Evolutionary conservation across 768 basidiomycete species (phyloP), one percentile per base, ranked within the genome.

Genomic region (Sarcodon aspratus): DNA sequence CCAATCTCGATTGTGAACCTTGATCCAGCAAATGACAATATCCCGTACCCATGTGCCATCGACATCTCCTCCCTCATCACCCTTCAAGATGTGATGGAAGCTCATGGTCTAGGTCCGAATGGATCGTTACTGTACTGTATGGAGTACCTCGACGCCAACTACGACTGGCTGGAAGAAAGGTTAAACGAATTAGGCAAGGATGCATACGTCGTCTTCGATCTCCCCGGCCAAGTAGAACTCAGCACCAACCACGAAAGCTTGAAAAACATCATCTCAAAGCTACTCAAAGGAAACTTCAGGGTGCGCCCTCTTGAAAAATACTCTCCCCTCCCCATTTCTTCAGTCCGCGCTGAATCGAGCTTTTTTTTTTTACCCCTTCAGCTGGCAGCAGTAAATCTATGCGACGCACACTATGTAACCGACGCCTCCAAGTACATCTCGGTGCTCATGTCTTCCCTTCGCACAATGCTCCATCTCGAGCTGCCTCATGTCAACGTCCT

Each of bases 401-500:
- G 92, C 64, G 95, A 99, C 67, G 89, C 96, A 1, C 91, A 95
- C 66, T 94, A 97, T 63, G 86, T 98, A 57, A 95, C 94, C 43
- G 94, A 98, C 60, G 85, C 94, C 3, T 75, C 90, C 3, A 97
- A 97, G 69, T 99, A 94, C 65, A 75, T 98, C 51, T 92, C 93
- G 10, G 80, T 97, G 35, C 74, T 97, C 38, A 75, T 99, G 34
- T 79, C 97, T 10, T 90, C 94, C 9, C 73, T 99, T 27, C 77
- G 96, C 45, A 89, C 95, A 12, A 98, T 98, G 96, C 73, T 99
- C n/a, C 94, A 97, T 59, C 75, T 99, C 48, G 96, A 96, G 59
- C 75, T 98, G n/a, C 96, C 96, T 0, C 96, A 98, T 61, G 73
- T 99, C 66, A 98, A 99, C 60, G 96, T 99, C 3, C 72, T 99